Evolutionary conservation across 768 basidiomycete genomes (phyloP), one percentile per base, ranked within the genome.

Genomic region (Pisolithus microcarpus): DNA sequence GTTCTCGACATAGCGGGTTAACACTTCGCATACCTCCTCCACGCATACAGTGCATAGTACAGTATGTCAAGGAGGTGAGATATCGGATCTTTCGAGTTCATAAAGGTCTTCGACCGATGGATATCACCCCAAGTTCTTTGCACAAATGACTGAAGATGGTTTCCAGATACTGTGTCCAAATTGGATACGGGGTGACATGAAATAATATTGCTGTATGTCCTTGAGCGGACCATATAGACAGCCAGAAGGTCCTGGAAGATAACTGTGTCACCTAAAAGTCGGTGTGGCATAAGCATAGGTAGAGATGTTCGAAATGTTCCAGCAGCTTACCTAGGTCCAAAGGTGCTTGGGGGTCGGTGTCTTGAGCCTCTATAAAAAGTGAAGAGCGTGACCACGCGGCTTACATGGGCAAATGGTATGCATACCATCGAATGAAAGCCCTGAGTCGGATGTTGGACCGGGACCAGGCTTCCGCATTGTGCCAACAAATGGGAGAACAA

Each of bases 21-120:
- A 53, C 16, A 64, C 59, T 55, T 79, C 77, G 24, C 78, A 62
- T 1, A 74, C 65, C 60, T 81, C 78, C 47, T 80, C 79, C 79
- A 80, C 2, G 75, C 71, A 57, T 80, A 80, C 5, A 78, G 58
- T 3, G 74, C 73, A 54, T 77, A 75, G 78, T 78, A 80, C 19
- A 80, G 58, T 9, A 75, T 59, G 37, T 71, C 66, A 8, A 79
- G 53, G 23, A 80, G 62, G 23, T 79, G 62, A 50, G 78, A 76
- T 1, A 76, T 80, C 4, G 77, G 75, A 50, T 79, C 78, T 3
- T 62, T 65, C 52, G 15, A 45, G 26, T 38, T 40, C 16, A 31
- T 2, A 37, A 46, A 58, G 1, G 55, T 2, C 7, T 51, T 50
- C 3, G 49, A 42, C 56, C 54, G 55, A 28, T 52, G 60, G 1